Conservation (phyloP, 345 rosid species). For the Reutealis trisperma region DNA sequence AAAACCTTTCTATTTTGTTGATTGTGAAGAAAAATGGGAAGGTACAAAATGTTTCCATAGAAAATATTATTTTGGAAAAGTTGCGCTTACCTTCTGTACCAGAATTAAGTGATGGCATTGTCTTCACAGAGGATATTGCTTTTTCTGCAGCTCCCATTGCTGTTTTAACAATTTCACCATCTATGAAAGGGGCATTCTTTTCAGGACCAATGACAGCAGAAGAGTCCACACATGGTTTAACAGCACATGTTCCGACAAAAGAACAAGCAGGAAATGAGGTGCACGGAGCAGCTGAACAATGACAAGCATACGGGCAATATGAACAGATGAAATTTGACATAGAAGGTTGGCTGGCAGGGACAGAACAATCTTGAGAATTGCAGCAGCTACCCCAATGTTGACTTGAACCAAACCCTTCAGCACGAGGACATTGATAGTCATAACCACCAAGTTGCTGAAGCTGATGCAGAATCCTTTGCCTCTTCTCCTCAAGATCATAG, state of each 20-base stretch:
- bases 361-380: constrained; percentile 33
- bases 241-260: constrained; percentile 19
- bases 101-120: constrained; percentile 15
- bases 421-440: constrained; percentile 38
- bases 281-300: constrained; percentile 37
- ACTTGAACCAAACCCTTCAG: constrained; percentile 39
- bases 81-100: constrained; percentile 33
- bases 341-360: constrained; percentile 31
- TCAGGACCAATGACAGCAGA: constrained; percentile 18
- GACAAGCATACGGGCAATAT: constrained; percentile 45
- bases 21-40: background rate
- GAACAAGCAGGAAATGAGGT: constrained; percentile 38
- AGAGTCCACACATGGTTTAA: constrained; percentile 17
- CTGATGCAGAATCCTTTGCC: constrained; percentile 48
- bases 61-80: background rate
- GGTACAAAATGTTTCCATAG: background rate
- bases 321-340: constrained; percentile 27
- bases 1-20: background rate
- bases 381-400: constrained; percentile 26
- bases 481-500: constrained; percentile 63
- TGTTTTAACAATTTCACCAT: constrained; percentile 40
- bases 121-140: constrained; percentile 53
- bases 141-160: constrained; percentile 57
- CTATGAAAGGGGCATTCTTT: constrained; percentile 12
- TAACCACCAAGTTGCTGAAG: constrained; percentile 44